Base-by-base conservation (phyloP, 2,329 filamentous ascomycete species). In the Massarina eburnea region DNA sequence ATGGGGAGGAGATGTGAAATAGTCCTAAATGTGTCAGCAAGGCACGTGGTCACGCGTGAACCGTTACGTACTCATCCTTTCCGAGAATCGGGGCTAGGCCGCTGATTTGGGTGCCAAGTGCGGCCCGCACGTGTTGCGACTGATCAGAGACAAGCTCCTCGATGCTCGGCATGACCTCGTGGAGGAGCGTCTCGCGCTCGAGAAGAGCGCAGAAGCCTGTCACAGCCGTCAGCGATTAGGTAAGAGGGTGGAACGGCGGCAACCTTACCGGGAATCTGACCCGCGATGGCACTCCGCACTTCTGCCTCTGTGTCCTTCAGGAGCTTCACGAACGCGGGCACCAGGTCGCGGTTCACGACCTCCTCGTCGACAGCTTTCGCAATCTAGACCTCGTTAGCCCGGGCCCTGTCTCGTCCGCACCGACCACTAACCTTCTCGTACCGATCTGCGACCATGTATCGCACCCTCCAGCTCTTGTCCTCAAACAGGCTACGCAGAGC, bases 391-490 rank as follows among this genome's bases (percentile, higher is more conserved):
- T 49, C 29, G 60, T 66, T 58, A 70, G 64, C 52, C 43, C 57
- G 55, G 32, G 44, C 19, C 36, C 30, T 55, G 38, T 53, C 44
- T 55, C 46, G 48, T n/a, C 27, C 8, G 26, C 19, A 14, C 19
- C 1, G 15, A 39, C 27, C 21, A 54, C 62, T 17, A 46, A 90
- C 90, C 87, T 97, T 96, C 74, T 99, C 94, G 67, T 96, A 99
- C 69, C 91, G 84, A 73, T 99, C 94, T 39, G 94, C 94, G 61
- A 99, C 94, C 94, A 99, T 99, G 74, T 97, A 99, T 70, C 94
- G 84, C 49, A 99, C 94, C 66, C 94, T 85, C 94, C 94, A 99
- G 76, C 94, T 97, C 83, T 97, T 99, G 72, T 99, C 94, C 66
- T 96, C 94, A 74, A 99, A 97, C 66, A 99, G 75, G 74, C 84